Base-by-base conservation (phyloP, 2,329 filamentous ascomycete genomes). In the Phoma sp. region DNA sequence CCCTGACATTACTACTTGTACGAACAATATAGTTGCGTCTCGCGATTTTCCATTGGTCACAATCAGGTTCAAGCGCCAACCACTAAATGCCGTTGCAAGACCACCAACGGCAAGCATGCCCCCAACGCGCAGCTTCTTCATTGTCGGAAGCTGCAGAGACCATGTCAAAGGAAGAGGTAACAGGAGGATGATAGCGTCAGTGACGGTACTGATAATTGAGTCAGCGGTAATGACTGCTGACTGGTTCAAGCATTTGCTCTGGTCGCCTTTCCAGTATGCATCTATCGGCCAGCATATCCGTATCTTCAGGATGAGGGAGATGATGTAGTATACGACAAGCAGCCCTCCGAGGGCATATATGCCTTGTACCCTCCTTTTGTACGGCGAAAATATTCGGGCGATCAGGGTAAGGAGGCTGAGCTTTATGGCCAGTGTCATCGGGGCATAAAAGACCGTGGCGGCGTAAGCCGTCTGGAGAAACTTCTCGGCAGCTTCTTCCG, bases 61-160 rank as follows among this genome's bases (percentile, higher is more conserved):
- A 7, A 56, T 56, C 25, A 62, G 47, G 20, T 64, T 56, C 20
- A 73, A 40, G 4, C 72, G 61, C 34, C 65, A 74, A 1, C 62
- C 52, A 14, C 72, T 74, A 6, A 71, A 65, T 3, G 53, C 68
- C 1, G 59, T 66, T 2, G 69, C 72, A 0, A 65, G 57, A 1
- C 71, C 71, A 1, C 73, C 72, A 0, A 67, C 62, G 2, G 69
- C 65, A 4, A 76, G 63, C 49, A 75, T 60, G 18, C 57, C 48
- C 4, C 61, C 54, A 21, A 76, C 70, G 48, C 71, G 73, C 3
- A 75, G n/a, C 54, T 74, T 76, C 51, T 71, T 72, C 3, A 39
- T 42, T 17, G 61, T 25, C 1, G 66, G 56, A 47, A 72, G 59
- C 14, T 66, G 61, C 26, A 76, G 51, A 1, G 56, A 62, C 68